Evolutionary conservation across 305 asterid species (phyloP), one percentile per base, ranked within the genome.

Genomic region (Ilex paraguariensis): DNA sequence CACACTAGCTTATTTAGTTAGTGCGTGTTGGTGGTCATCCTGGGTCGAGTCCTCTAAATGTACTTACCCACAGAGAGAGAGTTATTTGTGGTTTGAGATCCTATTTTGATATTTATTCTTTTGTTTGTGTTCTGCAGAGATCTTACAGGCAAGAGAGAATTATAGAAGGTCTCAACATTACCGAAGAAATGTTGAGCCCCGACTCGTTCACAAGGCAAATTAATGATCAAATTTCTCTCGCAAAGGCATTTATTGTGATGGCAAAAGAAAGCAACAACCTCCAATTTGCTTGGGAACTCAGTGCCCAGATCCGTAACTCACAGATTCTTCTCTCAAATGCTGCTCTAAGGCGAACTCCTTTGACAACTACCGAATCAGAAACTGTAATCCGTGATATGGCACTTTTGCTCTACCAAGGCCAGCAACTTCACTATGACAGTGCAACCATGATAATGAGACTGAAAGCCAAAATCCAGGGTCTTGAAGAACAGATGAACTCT

Each of bases 371-470:
- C 10, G 60, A 56, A 56, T 28, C 60, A 56, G 60, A 56, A 56
- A 28, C 60, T 28, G 42, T 21, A 9, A 32, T 56, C 7, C 39
- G 42, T 30, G 60, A 56, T 32, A 56, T 56, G 60, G 60, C 60
- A 13, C 60, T 56, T 56, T 31, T 56, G 39, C 60, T 56, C 15
- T 56, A 56, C 60, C 60, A 56, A 56, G 60, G 42, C 60, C 60
- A 56, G 44, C 60, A 56, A 56, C 60, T 56, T n/a, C 60, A 56
- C 42, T 56, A 28, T 31, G 60, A 56, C 13, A 56, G 60, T 56
- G 39, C 60, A 32, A 56, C 42, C 1, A 56, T 56, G 60, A 56
- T 56, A 5, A 28, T 56, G 60, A 56, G 60, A 31, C 17, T 56
- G 39, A 56, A 56, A 56, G 60, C 60, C 42, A 56, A 32, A 56